Conservation (phyloP, 306 rosid genomes). For the Cucumis cinereus region DNA sequence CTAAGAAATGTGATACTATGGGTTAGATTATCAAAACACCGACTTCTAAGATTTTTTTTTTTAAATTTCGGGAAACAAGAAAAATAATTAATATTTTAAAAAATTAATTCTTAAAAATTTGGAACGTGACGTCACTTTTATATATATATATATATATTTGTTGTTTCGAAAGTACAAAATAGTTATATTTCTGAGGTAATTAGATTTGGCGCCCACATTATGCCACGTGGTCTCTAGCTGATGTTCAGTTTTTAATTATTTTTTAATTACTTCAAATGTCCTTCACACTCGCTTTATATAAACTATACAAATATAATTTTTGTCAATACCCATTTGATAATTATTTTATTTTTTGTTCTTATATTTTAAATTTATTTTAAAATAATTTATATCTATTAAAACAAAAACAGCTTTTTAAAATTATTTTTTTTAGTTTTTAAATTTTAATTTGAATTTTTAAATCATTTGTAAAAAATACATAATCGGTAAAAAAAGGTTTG, state of each 20-base stretch:
- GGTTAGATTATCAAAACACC: neutral
- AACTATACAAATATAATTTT: too few species aligned
- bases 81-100: neutral
- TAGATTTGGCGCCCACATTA: constrained; percentile 2
- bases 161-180: neutral
- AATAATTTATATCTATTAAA: too few species aligned
- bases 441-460: too few species aligned
- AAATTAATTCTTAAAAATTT: neutral
- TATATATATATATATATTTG: neutral
- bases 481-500: too few species aligned
- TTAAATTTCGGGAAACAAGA: neutral
- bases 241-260: neutral
- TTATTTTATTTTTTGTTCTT: too few species aligned
- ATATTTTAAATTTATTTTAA: too few species aligned
- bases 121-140: neutral
- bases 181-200: neutral
- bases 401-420: too few species aligned
- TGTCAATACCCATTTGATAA: too few species aligned
- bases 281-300: too few species aligned
- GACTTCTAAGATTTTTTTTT: neutral
- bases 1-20: neutral
- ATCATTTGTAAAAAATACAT: too few species aligned
- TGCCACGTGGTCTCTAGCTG: neutral
- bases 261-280: too few species aligned
- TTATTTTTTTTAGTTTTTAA: too few species aligned